These are phyloP conservation scores for Casuarina cunninghamiana DNA, from an alignment of 306 rosid species.

Conservation along the genomic window DNA sequence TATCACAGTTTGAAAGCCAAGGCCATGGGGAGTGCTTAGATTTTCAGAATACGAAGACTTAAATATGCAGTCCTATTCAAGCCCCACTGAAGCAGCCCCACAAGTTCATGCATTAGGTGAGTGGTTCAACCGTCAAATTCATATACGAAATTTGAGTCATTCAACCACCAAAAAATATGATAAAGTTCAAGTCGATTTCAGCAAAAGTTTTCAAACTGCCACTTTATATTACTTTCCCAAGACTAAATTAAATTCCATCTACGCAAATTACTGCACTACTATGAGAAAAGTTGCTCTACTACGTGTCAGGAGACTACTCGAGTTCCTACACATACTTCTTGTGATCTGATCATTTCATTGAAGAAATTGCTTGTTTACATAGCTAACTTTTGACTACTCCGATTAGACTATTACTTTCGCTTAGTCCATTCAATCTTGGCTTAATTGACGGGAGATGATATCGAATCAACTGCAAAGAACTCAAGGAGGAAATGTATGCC, in stretches of 20 bases:
- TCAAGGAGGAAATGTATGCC: not conserved
- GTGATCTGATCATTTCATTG: not conserved
- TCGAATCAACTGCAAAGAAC: not conserved
- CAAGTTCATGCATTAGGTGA: not conserved
- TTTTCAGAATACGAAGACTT: not conserved
- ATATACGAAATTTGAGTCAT: too few species aligned
- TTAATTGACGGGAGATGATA: slow-evolving; percentile 2
- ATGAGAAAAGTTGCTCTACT: not conserved
- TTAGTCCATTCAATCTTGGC: not conserved
- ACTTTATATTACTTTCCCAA: not conserved
- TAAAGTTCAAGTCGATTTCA: not conserved
- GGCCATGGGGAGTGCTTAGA: not conserved
- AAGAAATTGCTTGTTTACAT: not conserved
- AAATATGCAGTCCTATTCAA: not conserved
- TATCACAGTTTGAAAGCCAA: not conserved
- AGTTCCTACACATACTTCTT: not conserved
- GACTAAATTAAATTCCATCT: not conserved
- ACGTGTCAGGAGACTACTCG: not conserved
- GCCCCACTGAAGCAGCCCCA: not conserved
- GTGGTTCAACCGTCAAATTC: not conserved
- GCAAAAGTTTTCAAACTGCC: not conserved
- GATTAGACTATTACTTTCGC: not conserved
- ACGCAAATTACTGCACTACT: not conserved
- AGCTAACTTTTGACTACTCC: not conserved
- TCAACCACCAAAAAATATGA: not conserved